Evolutionary conservation across 805 yeast genomes (phyloP).

Genomic region (Monosporozyma servazzii): DNA sequence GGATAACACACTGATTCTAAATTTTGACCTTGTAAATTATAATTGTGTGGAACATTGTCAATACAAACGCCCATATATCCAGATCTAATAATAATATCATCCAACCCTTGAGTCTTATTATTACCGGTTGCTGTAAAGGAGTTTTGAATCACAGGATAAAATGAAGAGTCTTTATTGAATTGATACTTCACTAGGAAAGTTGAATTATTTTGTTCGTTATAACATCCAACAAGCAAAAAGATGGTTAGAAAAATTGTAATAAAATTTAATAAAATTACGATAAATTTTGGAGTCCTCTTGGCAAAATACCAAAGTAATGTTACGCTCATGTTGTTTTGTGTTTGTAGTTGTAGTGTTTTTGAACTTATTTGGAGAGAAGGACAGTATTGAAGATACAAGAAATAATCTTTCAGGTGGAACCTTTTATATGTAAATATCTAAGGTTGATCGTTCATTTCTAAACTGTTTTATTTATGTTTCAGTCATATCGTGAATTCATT

Average conservation of each 20-base stretch:
- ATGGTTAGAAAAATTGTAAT: constrained; percentile 43
- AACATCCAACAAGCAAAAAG: constrained; percentile 50
- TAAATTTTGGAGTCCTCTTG: constrained; percentile 36
- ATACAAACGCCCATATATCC: constrained; percentile 55
- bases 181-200: constrained; percentile 41
- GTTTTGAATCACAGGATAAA: constrained; percentile 33
- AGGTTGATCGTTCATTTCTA: neutral
- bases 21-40: constrained; percentile 8
- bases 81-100: constrained; percentile 37
- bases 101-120: constrained; percentile 28
- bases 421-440: neutral
- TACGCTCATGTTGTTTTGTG: neutral
- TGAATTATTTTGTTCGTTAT: constrained; percentile 37
- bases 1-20: constrained; percentile 21
- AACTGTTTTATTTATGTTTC: neutral
- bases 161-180: constrained; percentile 39
- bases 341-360: neutral
- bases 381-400: neutral
- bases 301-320: constrained; percentile 5
- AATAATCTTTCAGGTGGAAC: neutral
- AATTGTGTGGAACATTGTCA: constrained; percentile 24
- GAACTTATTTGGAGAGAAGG: neutral
- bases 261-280: constrained; percentile 35
- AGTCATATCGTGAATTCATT: neutral
- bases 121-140: constrained; percentile 26